Evolutionary conservation across 1,284 basidiomycete genomes (phyloP).

Genomic region (Tylopilus sp.): DNA sequence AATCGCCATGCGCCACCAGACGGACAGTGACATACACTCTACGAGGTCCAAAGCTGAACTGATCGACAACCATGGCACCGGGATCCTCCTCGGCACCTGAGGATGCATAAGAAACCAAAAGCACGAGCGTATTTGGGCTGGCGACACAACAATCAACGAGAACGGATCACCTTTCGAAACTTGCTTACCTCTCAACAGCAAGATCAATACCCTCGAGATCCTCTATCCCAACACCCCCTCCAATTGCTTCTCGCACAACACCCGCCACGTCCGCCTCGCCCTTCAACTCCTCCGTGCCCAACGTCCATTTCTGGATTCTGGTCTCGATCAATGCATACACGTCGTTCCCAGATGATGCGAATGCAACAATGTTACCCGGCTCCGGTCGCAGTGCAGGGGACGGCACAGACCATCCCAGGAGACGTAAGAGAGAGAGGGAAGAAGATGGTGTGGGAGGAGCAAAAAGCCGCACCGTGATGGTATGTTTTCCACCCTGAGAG

Average conservation of each 20-base stretch:
- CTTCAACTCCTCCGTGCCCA: constrained; percentile 58
- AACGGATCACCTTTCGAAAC: not conserved
- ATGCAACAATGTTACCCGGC: constrained; percentile 58
- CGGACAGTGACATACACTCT: constrained; percentile 65
- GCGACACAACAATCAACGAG: constrained; percentile 1
- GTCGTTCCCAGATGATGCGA: constrained; percentile 46
- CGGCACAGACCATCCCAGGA: constrained; percentile 54
- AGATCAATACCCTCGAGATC: constrained; percentile 72
- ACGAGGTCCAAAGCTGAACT: constrained; percentile 44
- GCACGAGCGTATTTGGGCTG: constrained; percentile 52
- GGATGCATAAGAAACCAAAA: constrained; percentile 66
- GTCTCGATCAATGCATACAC: constrained; percentile 67
- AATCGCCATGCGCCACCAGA: constrained; percentile 35
- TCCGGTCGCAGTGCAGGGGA: constrained; percentile 32
- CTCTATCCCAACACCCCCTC: constrained; percentile 41
- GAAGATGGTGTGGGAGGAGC: constrained; percentile 49
- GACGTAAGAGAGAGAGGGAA: constrained; percentile 54
- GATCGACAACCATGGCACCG: constrained; percentile 42
- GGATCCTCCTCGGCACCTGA: constrained; percentile 47
- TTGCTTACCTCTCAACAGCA: constrained; percentile 56
- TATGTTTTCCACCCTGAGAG: constrained; percentile 65
- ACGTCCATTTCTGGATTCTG: constrained; percentile 66
- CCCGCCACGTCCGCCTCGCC: constrained; percentile 53
- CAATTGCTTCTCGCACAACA: constrained; percentile 47
- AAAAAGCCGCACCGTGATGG: constrained; percentile 56